Percentiles rank a stretch among this genome's conserved stretches.
phyloP scores from a whole-genome alignment of 129 eudicot species.

The Escallonia rubra region DNA sequence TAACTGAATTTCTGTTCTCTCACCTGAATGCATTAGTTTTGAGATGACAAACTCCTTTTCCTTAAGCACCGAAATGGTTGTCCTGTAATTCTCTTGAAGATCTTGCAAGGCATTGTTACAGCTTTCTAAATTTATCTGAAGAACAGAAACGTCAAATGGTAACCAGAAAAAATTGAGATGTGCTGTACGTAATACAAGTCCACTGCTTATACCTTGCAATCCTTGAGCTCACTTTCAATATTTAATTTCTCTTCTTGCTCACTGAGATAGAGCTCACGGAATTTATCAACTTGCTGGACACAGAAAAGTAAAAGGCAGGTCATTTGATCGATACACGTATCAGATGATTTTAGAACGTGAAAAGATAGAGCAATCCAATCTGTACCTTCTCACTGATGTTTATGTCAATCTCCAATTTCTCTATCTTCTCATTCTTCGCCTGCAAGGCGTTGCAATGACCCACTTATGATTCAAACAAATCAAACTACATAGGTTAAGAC shows the following conservation, averaged over 20 bases:
- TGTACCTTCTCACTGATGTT: slow-evolving; percentile 57
- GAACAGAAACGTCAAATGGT: not conserved
- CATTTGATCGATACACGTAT: slow-evolving; percentile 8
- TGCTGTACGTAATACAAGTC: not conserved
- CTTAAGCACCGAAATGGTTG: slow-evolving; percentile 45
- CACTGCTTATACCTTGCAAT: slow-evolving; percentile 60
- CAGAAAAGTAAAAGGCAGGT: not conserved
- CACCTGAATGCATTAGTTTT: slow-evolving; percentile 74
- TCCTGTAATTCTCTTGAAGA: slow-evolving; percentile 54
- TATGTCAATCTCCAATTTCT: slow-evolving; percentile 70
- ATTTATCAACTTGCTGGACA: slow-evolving; percentile 53
- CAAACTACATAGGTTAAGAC: no score
- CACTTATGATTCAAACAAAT: slow-evolving; percentile 6
- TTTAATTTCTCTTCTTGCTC: slow-evolving; percentile 68
- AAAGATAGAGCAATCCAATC: slow-evolving; percentile 3
- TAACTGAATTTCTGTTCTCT: slow-evolving; percentile 4
- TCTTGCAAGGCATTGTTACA: slow-evolving; percentile 52
- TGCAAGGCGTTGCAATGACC: slow-evolving; percentile 27
- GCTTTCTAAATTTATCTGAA: slow-evolving; percentile 59
- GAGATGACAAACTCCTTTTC: slow-evolving; percentile 70
- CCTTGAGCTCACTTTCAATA: slow-evolving; percentile 58
- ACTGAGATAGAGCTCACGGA: slow-evolving; percentile 52
- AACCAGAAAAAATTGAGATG: slow-evolving; percentile 5
- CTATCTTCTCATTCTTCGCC: slow-evolving; percentile 75
- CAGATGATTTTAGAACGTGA: not conserved